Evolutionary conservation across 257 asterid species (phyloP).

Genomic region (Solanum arcanum): DNA sequence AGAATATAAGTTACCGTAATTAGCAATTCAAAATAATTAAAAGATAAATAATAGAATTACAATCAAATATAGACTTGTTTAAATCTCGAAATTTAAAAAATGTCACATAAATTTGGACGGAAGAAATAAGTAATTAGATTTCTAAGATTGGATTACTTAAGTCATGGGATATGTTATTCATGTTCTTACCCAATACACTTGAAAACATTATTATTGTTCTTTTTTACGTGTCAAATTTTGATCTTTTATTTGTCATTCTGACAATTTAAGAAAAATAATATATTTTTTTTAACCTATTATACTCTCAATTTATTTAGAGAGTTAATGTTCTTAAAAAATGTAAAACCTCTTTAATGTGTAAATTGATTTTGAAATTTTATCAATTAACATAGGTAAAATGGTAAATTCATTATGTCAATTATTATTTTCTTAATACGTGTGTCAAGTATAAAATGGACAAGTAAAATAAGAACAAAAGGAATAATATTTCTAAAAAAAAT

Average conservation of each 20-base stretch:
- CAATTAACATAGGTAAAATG: not conserved
- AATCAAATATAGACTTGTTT: too few relatives aligned
- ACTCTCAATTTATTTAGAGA: not conserved
- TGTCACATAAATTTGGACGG: accelerated
- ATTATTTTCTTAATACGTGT: too few relatives aligned
- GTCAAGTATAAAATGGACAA: not conserved
- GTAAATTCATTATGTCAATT: not conserved
- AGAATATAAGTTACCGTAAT: not conserved
- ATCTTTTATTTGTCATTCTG: not conserved
- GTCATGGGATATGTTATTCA: not conserved
- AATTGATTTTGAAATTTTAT: not conserved
- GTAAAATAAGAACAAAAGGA: too few relatives aligned
- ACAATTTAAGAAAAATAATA: too few relatives aligned
- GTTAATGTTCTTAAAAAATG: too few relatives aligned
- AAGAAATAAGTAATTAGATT: too few relatives aligned
- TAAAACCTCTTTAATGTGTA: not conserved
- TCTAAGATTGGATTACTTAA: not conserved
- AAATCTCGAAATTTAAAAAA: accelerated
- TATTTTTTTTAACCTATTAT: too few relatives aligned
- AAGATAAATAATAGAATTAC: too few relatives aligned
- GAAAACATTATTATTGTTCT: not conserved
- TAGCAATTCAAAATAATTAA: not conserved
- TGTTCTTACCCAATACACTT: not conserved
- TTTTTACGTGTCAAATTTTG: not conserved
- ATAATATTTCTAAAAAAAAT: too few relatives aligned